Conservation (phyloP, 2,329 filamentous ascomycete species). For the Cryphonectria parasitica region DNA sequence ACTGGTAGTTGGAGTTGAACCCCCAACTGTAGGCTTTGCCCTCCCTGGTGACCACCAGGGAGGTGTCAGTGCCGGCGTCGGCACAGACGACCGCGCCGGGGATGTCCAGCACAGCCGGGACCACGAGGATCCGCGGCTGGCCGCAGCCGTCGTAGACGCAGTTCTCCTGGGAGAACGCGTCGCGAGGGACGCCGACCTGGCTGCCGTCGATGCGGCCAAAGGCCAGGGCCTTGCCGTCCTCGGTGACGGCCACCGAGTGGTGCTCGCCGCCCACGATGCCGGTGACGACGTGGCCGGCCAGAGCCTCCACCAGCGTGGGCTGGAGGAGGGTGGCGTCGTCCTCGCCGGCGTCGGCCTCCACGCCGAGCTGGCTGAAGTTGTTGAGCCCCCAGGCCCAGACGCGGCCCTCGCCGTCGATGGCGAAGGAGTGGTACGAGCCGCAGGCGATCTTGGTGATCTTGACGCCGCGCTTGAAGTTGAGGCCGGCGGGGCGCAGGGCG, state of each 20-base stretch:
- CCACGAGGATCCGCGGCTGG: constrained; percentile 71
- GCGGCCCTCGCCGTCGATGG: constrained; percentile 69
- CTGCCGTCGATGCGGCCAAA: constrained; percentile 64
- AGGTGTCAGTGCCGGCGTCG: constrained; percentile 72
- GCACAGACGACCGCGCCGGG: constrained; percentile 61
- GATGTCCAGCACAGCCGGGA: constrained; percentile 63
- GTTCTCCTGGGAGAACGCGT: constrained; percentile 59
- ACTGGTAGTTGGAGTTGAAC: constrained; percentile 80
- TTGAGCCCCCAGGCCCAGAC: constrained; percentile 87
- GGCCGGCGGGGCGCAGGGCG: constrained; percentile 40
- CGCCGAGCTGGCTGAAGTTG: constrained; percentile 80
- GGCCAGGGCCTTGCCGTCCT: constrained; percentile 59
- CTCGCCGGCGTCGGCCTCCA: constrained; percentile 62
- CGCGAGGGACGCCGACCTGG: constrained; percentile 61
- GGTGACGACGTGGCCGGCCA: constrained; percentile 66
- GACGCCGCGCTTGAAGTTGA: constrained; percentile 49
- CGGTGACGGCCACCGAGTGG: constrained; percentile 70
- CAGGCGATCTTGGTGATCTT: constrained; percentile 67
- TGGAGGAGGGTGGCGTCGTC: constrained; percentile 74
- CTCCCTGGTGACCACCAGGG: constrained; percentile 68
- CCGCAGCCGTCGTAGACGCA: constrained; percentile 67
- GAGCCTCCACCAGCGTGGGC: constrained; percentile 67
- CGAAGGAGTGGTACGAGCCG: constrained; percentile 83
- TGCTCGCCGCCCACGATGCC: constrained; percentile 72
- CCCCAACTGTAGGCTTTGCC: constrained; percentile 80